phyloP scores from a whole-genome alignment of 495 filamentous ascomycete species.

The Evansstolkia leycettana region DNA sequence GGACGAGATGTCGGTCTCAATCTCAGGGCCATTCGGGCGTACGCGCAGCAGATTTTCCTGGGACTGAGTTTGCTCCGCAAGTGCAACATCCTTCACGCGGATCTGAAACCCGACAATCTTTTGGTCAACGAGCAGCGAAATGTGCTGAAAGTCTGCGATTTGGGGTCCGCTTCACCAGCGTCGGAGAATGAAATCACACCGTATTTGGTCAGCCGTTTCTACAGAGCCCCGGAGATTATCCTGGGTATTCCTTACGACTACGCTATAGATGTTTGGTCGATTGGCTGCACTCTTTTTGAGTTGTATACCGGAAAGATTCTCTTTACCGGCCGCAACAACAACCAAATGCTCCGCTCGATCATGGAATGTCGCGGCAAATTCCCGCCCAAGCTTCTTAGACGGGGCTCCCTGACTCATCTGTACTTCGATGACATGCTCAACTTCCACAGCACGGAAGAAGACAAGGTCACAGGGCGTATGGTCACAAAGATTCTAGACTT shows the following conservation, averaged over 20 bases:
- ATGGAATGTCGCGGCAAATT: constrained; percentile 95
- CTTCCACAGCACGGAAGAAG: constrained; percentile 76
- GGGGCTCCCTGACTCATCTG: constrained; percentile 53
- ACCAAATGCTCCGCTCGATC: constrained; percentile 91
- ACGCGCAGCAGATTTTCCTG: constrained; percentile 89
- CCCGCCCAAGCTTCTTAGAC: constrained; percentile 72
- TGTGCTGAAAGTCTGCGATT: constrained; percentile 84
- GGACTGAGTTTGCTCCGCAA: constrained; percentile 75
- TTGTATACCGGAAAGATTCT: constrained; percentile 95
- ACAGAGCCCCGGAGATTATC: constrained; percentile 93
- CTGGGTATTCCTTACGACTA: constrained; percentile 91
- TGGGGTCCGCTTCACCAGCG: constrained; percentile 84
- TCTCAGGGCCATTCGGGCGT: constrained; percentile 69
- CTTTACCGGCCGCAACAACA: constrained; percentile 90
- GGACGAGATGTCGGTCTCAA: constrained; percentile 90
- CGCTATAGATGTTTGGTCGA: constrained; percentile 93
- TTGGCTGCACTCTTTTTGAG: constrained; percentile 94
- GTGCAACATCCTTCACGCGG: constrained; percentile 87
- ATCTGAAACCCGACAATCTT: constrained; percentile 96
- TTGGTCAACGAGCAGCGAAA: constrained; percentile 78
- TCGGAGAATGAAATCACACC: constrained; percentile 85
- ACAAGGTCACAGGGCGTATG: constrained; percentile 73
- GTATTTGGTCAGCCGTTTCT: constrained; percentile 93
- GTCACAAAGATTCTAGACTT: constrained; percentile 57
- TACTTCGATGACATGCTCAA: constrained; percentile 85